Evolutionary conservation across 1,284 basidiomycete species (phyloP).

Genomic region (Ustilago bromivora): DNA sequence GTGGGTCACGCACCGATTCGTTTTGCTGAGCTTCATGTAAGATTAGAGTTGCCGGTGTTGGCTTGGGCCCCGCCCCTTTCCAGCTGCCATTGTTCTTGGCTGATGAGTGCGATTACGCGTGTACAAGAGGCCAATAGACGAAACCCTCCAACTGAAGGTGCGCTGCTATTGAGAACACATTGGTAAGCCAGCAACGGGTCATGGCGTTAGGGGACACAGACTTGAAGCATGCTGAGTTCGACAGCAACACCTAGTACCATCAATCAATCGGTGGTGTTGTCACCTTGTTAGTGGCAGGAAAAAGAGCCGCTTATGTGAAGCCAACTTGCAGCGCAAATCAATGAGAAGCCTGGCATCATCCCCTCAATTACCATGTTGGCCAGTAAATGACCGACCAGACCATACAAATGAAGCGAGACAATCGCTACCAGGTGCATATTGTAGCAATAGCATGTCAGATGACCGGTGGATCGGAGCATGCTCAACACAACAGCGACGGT

Average conservation of each 20-base stretch:
- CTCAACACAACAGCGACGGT: neutral
- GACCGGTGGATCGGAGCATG: neutral
- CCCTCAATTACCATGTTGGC: neutral
- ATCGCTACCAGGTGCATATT: neutral
- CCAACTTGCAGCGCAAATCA: neutral
- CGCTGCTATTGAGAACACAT: neutral
- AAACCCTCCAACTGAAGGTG: neutral
- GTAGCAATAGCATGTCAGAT: neutral
- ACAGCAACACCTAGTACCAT: neutral
- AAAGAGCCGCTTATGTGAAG: neutral
- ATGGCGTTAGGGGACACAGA: neutral
- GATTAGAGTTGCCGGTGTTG: neutral
- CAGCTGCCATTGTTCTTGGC: neutral
- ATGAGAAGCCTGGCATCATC: neutral
- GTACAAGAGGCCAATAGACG: neutral
- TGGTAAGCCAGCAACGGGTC: neutral
- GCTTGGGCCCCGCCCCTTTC: neutral
- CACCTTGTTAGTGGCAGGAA: neutral
- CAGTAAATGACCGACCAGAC: constrained; percentile 1
- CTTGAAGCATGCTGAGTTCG: neutral
- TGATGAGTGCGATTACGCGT: neutral
- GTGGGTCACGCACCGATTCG: neutral
- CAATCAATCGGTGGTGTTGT: neutral
- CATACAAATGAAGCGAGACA: neutral
- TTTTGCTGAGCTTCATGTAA: neutral